Evolutionary conservation across 2,329 filamentous ascomycete species (phyloP).

Genomic region (Fusarium incarnatum): DNA sequence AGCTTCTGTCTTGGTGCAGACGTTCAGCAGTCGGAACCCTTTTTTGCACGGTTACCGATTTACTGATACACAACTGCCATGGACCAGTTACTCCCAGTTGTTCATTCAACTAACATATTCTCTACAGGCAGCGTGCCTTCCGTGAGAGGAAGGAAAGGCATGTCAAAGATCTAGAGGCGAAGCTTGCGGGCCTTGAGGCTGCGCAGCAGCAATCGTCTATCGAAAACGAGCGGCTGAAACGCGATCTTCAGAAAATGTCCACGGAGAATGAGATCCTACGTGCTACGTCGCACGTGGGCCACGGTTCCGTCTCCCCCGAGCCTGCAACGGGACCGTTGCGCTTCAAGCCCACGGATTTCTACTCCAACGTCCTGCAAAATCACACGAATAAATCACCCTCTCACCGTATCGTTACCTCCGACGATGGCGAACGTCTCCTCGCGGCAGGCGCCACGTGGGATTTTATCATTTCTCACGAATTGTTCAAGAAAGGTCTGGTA

Average conservation of each 20-base stretch:
- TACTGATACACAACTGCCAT: neutral
- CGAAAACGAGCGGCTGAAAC: conserved; percentile 89
- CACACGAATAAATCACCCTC: conserved; percentile 72
- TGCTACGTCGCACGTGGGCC: conserved; percentile 71
- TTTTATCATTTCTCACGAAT: conserved; percentile 81
- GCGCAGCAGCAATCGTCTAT: conserved; percentile 77
- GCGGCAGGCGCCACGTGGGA: conserved; percentile 89
- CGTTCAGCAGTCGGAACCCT: neutral
- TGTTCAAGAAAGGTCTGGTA: conserved; percentile 81
- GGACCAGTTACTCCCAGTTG: neutral
- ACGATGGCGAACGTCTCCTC: conserved; percentile 75
- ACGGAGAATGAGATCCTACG: conserved; percentile 95
- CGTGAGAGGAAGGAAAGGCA: conserved; percentile 95
- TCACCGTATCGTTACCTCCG: conserved; percentile 75
- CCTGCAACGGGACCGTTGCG: conserved; percentile 74
- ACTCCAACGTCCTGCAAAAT: conserved; percentile 70
- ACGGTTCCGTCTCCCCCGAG: conserved; percentile 57
- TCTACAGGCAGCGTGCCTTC: conserved; percentile 86
- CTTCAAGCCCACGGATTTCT: conserved; percentile 80
- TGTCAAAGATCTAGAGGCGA: conserved; percentile 91
- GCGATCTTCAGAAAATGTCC: conserved; percentile 82
- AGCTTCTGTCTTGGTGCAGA: neutral
- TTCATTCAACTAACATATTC: conserved; percentile 29
- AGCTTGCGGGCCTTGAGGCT: conserved; percentile 81
- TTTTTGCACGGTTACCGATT: neutral